Base-by-base conservation (phyloP, 768 basidiomycete genomes). In the Mycena capillaripes region DNA sequence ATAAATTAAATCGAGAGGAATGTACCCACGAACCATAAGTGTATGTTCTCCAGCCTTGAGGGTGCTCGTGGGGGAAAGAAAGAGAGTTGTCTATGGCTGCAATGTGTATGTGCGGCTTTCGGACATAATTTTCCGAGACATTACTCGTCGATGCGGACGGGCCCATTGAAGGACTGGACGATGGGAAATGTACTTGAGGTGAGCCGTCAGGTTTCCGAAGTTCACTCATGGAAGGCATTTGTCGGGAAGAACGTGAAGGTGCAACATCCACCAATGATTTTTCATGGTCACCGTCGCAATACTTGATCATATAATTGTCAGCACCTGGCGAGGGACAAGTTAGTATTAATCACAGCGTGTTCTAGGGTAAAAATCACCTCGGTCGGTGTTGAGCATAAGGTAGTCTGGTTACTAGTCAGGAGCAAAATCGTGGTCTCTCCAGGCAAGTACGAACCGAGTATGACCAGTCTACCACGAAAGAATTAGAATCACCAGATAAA, bases 261-360 rank as follows among this genome's bases (percentile, higher is more conserved):
- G 93, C 94, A 29, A 94, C 90, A 69, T 95, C 92, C 32, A 96
- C 91, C 52, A 93, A 86, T 0, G 91, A 83, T 78, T 93, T 95
- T 73, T 95, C 94, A 68, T 93, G 93, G 46, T 90, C 91, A 52
- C 89, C 92, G 82, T 94, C 93, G 79, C 95, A 96, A 78, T 92
- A 95, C 80, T 95, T 96, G 82, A 96, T 93, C 95, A 96, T 96
- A 81, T 94, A 96, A 80, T 96, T 95, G 84, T 96, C 95, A 1
- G 94, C 92, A 10, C 74, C 74, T 56, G 7, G 23, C 6, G 19
- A 52, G 7, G 14, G 17, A 17, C 19, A 29, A 36, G 42, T 61
- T 10, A 50, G 68, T 56, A 38, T 17, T 23, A 14, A 12, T 61
- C 30, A 12, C 38, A 60, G 46, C 11, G 19, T 32, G 42, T 44